Percentiles rank a stretch among this genome's conserved stretches.
phyloP scores from a whole-genome alignment of 805 yeast genomes.

The Lipomyces starkeyi region DNA sequence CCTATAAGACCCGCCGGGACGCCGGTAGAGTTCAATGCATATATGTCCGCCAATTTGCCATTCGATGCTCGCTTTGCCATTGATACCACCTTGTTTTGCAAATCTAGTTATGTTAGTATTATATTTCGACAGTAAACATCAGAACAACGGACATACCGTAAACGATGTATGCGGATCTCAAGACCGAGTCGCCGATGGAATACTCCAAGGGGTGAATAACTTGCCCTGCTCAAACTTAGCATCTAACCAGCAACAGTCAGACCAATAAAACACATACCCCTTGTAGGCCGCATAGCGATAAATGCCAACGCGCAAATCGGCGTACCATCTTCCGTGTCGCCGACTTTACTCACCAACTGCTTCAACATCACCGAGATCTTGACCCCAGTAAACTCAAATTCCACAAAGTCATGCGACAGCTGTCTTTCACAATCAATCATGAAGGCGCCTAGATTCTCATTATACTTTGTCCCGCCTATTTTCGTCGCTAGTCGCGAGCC shows the following conservation, averaged over 20 bases:
- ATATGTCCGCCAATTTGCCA: background rate
- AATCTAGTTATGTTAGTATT: background rate
- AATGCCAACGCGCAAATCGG: slow-evolving; percentile 30
- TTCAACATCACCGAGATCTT: slow-evolving; percentile 22
- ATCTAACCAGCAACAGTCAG: background rate
- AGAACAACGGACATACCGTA: slow-evolving; percentile 13
- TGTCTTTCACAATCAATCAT: slow-evolving; percentile 11
- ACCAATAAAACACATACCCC: background rate
- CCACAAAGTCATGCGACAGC: slow-evolving; percentile 12
- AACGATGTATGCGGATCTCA: slow-evolving; percentile 30
- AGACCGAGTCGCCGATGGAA: slow-evolving; percentile 24
- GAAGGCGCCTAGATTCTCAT: slow-evolving; percentile 5
- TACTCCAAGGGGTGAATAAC: slow-evolving; percentile 9
- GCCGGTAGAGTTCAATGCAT: background rate
- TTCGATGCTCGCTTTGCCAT: slow-evolving; percentile 2
- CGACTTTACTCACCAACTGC: slow-evolving; percentile 21
- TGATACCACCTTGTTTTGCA: background rate
- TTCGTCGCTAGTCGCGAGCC: slow-evolving; percentile 14
- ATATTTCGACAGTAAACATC: background rate
- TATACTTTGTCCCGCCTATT: slow-evolving; percentile 11
- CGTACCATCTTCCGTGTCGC: slow-evolving; percentile 14
- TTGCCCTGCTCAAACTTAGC: background rate
- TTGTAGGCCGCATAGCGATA: slow-evolving; percentile 10
- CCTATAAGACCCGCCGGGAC: background rate
- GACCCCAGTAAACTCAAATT: slow-evolving; percentile 20